Base-by-base conservation (phyloP, 2,329 filamentous ascomycete genomes). In the Scopulariopsis brevicaulis region DNA sequence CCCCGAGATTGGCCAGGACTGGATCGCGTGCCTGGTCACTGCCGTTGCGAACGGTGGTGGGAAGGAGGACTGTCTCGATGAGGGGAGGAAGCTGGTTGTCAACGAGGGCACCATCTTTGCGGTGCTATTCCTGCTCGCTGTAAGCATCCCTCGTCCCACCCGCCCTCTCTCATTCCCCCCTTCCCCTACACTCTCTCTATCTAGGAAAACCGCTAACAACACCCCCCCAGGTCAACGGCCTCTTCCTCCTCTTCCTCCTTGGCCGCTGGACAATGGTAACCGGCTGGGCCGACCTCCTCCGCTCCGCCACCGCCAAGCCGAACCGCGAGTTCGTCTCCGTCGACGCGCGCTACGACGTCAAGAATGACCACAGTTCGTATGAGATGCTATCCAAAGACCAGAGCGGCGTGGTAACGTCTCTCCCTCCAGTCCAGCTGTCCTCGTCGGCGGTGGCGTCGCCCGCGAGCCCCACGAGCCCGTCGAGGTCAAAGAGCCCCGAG, bases 251-350 rank as follows among this genome's bases (percentile, higher is more conserved):
- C 59, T 71, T 96, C 58, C 82, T 97, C 59, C 82, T 96, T 35
- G 87, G 88, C 43, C 86, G 92, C 56, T 84, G 82, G 69, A 86
- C 88, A n/a, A 95, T 97, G 85, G 76, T 95, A 58, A 81, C 77
- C 3, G 94, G 88, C 61, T 99, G 94, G 94, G 64, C 77, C 50
- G 85, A 95, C 28, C 73, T 92, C 50, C 70, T 85, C 63, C 74
- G 70, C 58, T 69, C 71, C 43, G 67, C 75, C 54, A 72, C 83
- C 60, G 71, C 73, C 40, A 73, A 76, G 57, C 75, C 72, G 60
- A 83, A 87, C 67, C 82, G 83, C 65, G 93, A 97, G 70, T 97
- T 96, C 65, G 88, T 96, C 62, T 95, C 90, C 46, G 85, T 88
- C 53, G 93, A 96, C 68, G 90, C 91, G 53, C 81, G 81, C 61